Conservation (phyloP, 805 yeast genomes). For the Monosporozyma yasuniensis region DNA sequence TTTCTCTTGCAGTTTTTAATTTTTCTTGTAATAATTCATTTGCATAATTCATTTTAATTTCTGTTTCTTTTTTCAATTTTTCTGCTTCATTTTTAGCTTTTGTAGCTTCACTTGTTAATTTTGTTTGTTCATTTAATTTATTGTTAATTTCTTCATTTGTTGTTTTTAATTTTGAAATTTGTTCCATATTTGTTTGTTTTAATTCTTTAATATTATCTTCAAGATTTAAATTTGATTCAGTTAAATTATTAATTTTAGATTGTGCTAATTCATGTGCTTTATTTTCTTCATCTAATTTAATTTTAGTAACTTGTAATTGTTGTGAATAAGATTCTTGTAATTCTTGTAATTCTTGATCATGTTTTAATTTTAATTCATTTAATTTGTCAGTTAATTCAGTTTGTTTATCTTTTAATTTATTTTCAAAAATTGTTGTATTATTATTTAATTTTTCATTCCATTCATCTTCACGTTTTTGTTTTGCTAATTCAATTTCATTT, state of each 20-base stretch:
- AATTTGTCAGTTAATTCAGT: constrained; percentile 17
- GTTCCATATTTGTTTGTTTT: not conserved
- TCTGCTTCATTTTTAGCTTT: constrained; percentile 8
- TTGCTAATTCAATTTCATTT: constrained; percentile 23
- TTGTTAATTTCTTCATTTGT: not conserved
- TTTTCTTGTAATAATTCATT: constrained; percentile 1
- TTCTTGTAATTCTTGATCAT: constrained; percentile 16
- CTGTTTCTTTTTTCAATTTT: constrained; percentile 15
- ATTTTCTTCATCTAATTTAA: constrained; percentile 1
- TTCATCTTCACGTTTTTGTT: constrained; percentile 20
- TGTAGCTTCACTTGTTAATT: not conserved
- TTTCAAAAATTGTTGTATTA: constrained; percentile 19
- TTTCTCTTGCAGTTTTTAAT: not conserved
- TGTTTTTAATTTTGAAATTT: not conserved
- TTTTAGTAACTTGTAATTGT: constrained; percentile 10
- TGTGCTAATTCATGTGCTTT: constrained; percentile 11
- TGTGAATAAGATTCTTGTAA: constrained; percentile 15
- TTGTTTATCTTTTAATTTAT: constrained; percentile 19
- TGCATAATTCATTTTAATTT: constrained; percentile 7
- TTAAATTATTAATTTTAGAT: constrained; percentile 7
- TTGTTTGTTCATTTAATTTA: not conserved
- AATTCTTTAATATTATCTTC: not conserved
- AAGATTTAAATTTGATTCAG: constrained; percentile 6
- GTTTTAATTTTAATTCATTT: constrained; percentile 12
- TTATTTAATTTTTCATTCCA: constrained; percentile 21